Base-by-base conservation (phyloP, 371 early-diverging fungal species). In the Vairimorpha ceranae region DNA sequence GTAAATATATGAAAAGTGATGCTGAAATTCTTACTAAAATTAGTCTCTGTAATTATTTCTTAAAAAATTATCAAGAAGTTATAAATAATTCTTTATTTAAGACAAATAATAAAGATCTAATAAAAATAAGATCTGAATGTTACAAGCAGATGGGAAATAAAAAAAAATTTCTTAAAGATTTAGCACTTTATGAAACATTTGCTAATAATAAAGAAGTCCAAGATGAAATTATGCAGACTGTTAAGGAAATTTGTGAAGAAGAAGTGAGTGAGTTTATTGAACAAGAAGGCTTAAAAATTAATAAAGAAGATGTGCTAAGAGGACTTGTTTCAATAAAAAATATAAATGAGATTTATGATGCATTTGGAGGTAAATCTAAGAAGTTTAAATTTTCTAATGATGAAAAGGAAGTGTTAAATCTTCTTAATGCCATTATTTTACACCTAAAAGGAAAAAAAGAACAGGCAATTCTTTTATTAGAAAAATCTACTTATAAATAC, bases 41-140 rank as follows among this genome's bases (percentile, higher is more conserved):
- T 15, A 29, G 56, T 54, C 19, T 15, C 12, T 54, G 56, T 54
- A 25, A 54, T 17, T 15, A 15, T 54, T 25, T 25, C 21, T 27
- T 54, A 54, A 27, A 27, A 7, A 21, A 54, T 25, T 54, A 54
- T 54, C 7, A 54, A 27, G 27, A 54, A 25, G 23, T 27, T 29
- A 25, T 54, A 19, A 21, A 51, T n/a, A 4, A 8, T 23, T 48
- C n/a, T 14, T 4, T n/a, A 10, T 12, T 10, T 48, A 48, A 48
- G n/a, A 10, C 48, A n/a, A 4, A 27, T 27, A 54, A 54, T 25
- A 4, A 25, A 17, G 29, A 69, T 43, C 32, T 54, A 43, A 17
- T 69, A 27, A 69, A 59, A 58, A 41, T 32, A 27, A 69, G 58
- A 59, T 59, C 30, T 29, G 69, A 69, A 30, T 69, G 69, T 32